Conservation (phyloP, 306 rosid species). For the Quercus robur region DNA sequence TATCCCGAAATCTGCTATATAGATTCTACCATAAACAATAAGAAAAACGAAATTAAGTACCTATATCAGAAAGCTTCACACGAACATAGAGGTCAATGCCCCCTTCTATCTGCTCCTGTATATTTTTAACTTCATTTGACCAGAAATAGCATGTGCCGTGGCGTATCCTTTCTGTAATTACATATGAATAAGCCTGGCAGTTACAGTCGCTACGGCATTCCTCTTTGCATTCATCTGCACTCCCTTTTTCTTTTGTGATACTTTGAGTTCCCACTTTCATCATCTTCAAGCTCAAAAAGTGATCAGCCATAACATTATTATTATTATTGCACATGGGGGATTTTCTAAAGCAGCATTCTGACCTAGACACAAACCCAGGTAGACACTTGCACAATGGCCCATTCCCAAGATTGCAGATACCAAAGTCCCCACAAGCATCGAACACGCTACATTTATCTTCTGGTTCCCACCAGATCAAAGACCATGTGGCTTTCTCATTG, state of each 20-base stretch:
- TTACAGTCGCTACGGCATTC: background rate
- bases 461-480: background rate
- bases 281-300: slow-evolving; percentile 13
- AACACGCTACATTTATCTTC: background rate
- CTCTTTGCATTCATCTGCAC: slow-evolving; percentile 15
- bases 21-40: background rate
- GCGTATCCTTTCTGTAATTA: no score
- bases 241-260: rapidly evolving
- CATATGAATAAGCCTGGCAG: slow-evolving; percentile 47
- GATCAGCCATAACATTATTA: background rate
- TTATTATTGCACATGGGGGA: background rate
- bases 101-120: background rate
- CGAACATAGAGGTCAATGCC: background rate
- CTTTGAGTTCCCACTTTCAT: background rate
- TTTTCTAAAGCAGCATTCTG: background rate
- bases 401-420: background rate
- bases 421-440: background rate
- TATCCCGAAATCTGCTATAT: background rate
- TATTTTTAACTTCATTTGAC: background rate
- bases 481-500: background rate
- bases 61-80: background rate
- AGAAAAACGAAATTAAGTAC: background rate
- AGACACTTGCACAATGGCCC: background rate
- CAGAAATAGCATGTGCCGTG: background rate
- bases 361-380: slow-evolving; percentile 5